phyloP scores from a whole-genome alignment of 192 early-diverging fungal species.

The Entomortierella beljakovae region DNA sequence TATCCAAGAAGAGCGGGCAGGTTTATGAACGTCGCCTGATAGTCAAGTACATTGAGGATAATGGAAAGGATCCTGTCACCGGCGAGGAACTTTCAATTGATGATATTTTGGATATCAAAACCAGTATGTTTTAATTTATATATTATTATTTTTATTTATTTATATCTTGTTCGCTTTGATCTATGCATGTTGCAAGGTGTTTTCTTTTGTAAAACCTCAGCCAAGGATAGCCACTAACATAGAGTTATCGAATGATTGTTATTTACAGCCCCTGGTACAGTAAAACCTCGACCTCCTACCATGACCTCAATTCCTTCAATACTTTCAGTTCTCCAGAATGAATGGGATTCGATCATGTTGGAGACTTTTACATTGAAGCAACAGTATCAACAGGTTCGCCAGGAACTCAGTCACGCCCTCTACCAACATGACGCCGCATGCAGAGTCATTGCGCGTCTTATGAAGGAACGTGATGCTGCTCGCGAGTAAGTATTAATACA shows the following conservation, averaged over 20 bases:
- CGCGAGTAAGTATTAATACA: constrained; percentile 67
- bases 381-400: constrained; percentile 90
- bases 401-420: constrained; percentile 93
- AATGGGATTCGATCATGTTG: constrained; percentile 97
- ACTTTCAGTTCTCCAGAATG: constrained; percentile 90
- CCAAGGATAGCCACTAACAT: too few species aligned
- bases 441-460: constrained; percentile 91
- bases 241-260: too few species aligned
- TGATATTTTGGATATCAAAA: constrained; percentile 80
- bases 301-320: constrained; percentile 93
- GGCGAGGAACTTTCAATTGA: constrained; percentile 76
- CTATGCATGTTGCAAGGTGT: background rate
- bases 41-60: constrained; percentile 86
- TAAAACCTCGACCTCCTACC: constrained; percentile 90
- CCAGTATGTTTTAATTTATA: constrained; percentile 53
- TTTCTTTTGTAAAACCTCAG: constrained; percentile 9
- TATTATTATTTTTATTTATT: background rate
- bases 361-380: constrained; percentile 94
- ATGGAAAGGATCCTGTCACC: constrained; percentile 85
- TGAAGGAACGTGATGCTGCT: constrained; percentile 93
- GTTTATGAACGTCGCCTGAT: constrained; percentile 92
- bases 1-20: constrained; percentile 85
- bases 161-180: background rate
- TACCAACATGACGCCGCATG: constrained; percentile 98
- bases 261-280: constrained; percentile 64